Evolutionary conservation across 140 eudicot species (phyloP).

Genomic region (Senecio squalidus): DNA sequence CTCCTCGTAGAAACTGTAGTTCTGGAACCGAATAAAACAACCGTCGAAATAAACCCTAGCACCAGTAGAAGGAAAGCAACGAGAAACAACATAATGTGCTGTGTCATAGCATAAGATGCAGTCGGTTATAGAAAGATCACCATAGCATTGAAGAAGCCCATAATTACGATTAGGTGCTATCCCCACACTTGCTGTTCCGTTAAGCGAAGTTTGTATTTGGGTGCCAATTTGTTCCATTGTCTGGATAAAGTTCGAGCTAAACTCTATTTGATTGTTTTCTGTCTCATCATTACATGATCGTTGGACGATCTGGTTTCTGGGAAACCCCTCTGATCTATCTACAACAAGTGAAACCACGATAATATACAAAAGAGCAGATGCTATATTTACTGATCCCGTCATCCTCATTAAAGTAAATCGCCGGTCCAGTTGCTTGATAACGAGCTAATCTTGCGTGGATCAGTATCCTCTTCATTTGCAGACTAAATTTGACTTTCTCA

Average conservation of each 20-base stretch:
- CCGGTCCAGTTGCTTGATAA: background rate
- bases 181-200: conserved; percentile 46
- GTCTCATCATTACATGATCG: conserved; percentile 33
- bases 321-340: conserved; percentile 43
- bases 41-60: conserved; percentile 74
- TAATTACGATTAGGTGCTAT: conserved; percentile 35
- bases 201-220: conserved; percentile 32
- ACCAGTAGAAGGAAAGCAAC: conserved; percentile 59
- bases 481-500: conserved; percentile 1
- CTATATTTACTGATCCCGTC: conserved; percentile 10
- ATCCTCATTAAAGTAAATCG: background rate
- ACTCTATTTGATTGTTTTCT: conserved; percentile 31
- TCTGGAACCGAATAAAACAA: conserved; percentile 68
- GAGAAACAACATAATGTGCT: conserved; percentile 60
- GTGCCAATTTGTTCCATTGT: conserved; percentile 45
- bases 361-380: conserved; percentile 18
- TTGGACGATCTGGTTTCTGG: conserved; percentile 53
- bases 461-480: conserved; percentile 20
- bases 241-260: conserved; percentile 33
- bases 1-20: conserved; percentile 55
- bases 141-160: conserved; percentile 70
- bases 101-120: conserved; percentile 71
- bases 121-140: conserved; percentile 61
- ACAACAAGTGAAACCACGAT: conserved; percentile 22
- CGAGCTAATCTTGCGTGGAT: background rate